Evolutionary conservation across 1,139 yeast genomes (phyloP).

Genomic region (Williopsis jadinii): DNA sequence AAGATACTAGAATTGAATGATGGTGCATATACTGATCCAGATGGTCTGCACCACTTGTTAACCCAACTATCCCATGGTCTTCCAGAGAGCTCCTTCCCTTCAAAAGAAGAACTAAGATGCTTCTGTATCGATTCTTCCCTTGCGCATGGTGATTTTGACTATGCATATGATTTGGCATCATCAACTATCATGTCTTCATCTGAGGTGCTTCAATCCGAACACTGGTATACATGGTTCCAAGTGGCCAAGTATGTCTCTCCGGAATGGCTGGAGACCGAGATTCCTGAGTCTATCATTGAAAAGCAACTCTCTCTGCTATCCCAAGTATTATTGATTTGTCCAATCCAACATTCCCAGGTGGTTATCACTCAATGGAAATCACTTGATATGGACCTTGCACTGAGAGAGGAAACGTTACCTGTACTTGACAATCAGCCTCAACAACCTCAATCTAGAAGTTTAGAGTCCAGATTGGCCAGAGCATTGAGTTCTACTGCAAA

Average conservation of each 20-base stretch:
- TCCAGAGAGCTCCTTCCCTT: constrained; percentile 9
- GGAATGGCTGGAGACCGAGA: constrained; percentile 35
- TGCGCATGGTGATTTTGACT: constrained; percentile 44
- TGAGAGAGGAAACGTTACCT: constrained; percentile 17
- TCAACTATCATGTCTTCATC: constrained; percentile 1
- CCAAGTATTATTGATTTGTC: constrained; percentile 36
- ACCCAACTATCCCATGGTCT: constrained; percentile 34
- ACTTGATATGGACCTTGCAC: constrained; percentile 27
- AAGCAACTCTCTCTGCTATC: constrained; percentile 46
- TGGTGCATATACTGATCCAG: constrained; percentile 43
- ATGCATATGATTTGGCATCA: constrained; percentile 30
- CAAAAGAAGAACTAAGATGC: constrained; percentile 4
- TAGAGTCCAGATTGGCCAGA: constrained; percentile 17
- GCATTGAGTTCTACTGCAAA: constrained; percentile 18
- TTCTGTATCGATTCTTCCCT: constrained; percentile 52
- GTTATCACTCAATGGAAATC: constrained; percentile 38
- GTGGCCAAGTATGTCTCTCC: constrained; percentile 41
- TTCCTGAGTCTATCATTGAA: constrained; percentile 26
- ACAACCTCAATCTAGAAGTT: constrained; percentile 1
- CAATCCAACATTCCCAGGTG: constrained; percentile 31
- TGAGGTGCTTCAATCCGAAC: background rate
- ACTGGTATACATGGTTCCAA: constrained; percentile 58
- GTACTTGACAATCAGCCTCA: background rate
- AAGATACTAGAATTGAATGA: constrained; percentile 51
- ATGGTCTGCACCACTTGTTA: constrained; percentile 36